Percentiles rank a stretch among this genome's conserved stretches.
phyloP scores from a whole-genome alignment of 2,329 filamentous ascomycete species.

The Fusarium penzigii region DNA sequence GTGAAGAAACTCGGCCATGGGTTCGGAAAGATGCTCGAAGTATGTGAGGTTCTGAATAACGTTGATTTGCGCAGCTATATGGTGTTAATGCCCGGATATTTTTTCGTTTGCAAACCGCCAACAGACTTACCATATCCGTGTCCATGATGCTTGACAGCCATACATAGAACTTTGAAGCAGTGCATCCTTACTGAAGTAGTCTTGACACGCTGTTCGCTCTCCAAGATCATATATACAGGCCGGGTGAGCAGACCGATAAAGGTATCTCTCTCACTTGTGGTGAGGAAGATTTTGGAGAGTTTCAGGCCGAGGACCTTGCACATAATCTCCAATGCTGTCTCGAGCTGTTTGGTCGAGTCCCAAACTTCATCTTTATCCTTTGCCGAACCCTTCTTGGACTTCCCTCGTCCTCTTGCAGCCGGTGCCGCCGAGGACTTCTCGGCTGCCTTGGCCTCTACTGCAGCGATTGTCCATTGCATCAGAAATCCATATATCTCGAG shows the following conservation, averaged over 20 bases:
- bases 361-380: slow-evolving; percentile 85
- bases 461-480: slow-evolving; percentile 90
- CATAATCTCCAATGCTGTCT: slow-evolving; percentile 89
- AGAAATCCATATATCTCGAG: slow-evolving; percentile 94
- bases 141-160: slow-evolving; percentile 96
- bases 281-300: slow-evolving; percentile 88
- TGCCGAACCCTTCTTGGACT: slow-evolving; percentile 73
- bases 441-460: slow-evolving; percentile 89
- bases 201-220: slow-evolving; percentile 92
- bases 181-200: slow-evolving; percentile 90
- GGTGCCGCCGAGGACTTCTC: slow-evolving; percentile 77
- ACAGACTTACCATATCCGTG: slow-evolving; percentile 79
- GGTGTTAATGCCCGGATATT: slow-evolving; percentile 28
- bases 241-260: slow-evolving; percentile 91
- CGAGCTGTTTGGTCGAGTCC: slow-evolving; percentile 87
- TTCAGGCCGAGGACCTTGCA: slow-evolving; percentile 94
- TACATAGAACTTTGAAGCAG: slow-evolving; percentile 93
- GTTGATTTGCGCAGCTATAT: slow-evolving; percentile 85
- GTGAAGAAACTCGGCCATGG: slow-evolving; percentile 97
- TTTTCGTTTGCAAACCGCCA: not conserved
- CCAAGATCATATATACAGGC: slow-evolving; percentile 89
- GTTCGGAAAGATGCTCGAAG: slow-evolving; percentile 97
- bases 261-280: slow-evolving; percentile 93
- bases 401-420: slow-evolving; percentile 70
- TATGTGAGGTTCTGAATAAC: slow-evolving; percentile 98